Percentiles rank a stretch among this genome's conserved stretches.
phyloP scores from a whole-genome alignment of 371 early-diverging fungal genomes.

The Mortierella sp. region DNA sequence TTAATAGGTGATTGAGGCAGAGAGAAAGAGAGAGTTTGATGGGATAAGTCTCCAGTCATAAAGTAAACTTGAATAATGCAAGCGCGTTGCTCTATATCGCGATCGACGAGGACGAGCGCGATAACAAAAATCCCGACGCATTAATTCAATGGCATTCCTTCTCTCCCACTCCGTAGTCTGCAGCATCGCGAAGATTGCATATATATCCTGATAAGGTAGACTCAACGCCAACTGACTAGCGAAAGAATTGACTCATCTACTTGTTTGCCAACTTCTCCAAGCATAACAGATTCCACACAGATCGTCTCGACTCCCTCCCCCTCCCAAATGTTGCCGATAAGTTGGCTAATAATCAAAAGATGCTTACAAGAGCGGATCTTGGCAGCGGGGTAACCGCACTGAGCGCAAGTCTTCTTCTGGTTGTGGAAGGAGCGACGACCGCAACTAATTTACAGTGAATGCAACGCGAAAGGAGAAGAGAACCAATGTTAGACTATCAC shows the following conservation, averaged over 20 bases:
- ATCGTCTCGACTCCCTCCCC: background rate
- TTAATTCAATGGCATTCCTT: background rate
- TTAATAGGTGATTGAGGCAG: background rate
- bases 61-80: background rate
- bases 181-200: background rate
- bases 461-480: background rate
- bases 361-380: slow-evolving; percentile 95
- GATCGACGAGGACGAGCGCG: background rate
- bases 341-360: slow-evolving; percentile 1
- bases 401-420: slow-evolving; percentile 99
- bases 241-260: background rate
- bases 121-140: background rate
- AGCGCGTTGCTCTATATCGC: too few relatives aligned
- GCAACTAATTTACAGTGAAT: slow-evolving; percentile 67
- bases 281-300: background rate
- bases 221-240: background rate
- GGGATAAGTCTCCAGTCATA: background rate
- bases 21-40: background rate
- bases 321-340: background rate
- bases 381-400: slow-evolving; percentile 99
- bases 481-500: background rate
- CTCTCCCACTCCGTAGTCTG: background rate
- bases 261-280: background rate
- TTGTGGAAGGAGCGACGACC: slow-evolving; percentile 99
- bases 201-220: background rate